A percentile compares a stretch with the other conserved stretches of the same genome.
Evolutionary conservation across 2,329 filamentous ascomycete genomes (phyloP).

Genomic region (Colletotrichum shisoi): DNA sequence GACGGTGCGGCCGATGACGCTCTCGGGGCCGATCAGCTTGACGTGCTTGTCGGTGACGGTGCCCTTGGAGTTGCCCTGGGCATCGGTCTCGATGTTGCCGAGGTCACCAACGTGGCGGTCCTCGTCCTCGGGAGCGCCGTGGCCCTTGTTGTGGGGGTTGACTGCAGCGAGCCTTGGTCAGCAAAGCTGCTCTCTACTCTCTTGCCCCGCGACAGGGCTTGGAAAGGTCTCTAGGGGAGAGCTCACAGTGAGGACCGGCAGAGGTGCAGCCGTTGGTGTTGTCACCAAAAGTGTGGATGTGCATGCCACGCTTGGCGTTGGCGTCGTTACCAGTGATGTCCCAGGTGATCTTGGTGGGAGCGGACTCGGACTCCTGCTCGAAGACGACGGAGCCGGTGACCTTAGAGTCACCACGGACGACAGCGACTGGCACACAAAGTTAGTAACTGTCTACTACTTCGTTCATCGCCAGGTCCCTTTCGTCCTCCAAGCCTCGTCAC

Average conservation of each 20-base stretch:
- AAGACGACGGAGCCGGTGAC: slow-evolving; percentile 93
- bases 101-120: slow-evolving; percentile 95
- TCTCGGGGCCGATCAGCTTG: slow-evolving; percentile 96
- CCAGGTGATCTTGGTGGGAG: slow-evolving; percentile 87
- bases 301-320: slow-evolving; percentile 96
- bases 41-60: slow-evolving; percentile 80
- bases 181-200: background rate
- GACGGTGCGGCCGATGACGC: slow-evolving; percentile 93
- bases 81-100: slow-evolving; percentile 96
- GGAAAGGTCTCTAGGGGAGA: background rate
- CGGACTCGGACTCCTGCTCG: slow-evolving; percentile 85
- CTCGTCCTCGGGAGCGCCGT: slow-evolving; percentile 84
- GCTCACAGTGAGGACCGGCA: slow-evolving; percentile 94
- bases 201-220: background rate
- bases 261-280: slow-evolving; percentile 99
- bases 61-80: slow-evolving; percentile 87
- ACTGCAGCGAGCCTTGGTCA: slow-evolving; percentile 61
- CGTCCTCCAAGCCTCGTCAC: background rate
- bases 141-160: slow-evolving; percentile 93
- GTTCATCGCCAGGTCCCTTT: slow-evolving; percentile 9
- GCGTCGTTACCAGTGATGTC: slow-evolving; percentile 91
- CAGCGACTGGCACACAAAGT: slow-evolving; percentile 72
- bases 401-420: slow-evolving; percentile 97
- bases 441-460: slow-evolving; percentile 41
- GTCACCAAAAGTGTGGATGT: slow-evolving; percentile 98